Conservation (phyloP, 2,329 filamentous ascomycete genomes). For the Claviceps monticola region DNA sequence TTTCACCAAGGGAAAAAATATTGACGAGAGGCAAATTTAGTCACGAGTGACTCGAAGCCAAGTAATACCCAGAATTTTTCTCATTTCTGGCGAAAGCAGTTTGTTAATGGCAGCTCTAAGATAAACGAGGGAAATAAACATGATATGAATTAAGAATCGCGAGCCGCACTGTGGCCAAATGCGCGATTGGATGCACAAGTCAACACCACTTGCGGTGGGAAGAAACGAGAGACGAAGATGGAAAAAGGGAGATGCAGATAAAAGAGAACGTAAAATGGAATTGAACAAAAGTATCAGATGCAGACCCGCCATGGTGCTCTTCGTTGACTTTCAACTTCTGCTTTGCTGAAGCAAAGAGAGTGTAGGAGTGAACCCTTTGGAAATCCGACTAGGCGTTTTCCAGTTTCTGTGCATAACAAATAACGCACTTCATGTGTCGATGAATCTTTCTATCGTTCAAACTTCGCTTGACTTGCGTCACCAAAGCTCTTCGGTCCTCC, state of each 20-base stretch:
- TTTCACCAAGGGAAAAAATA: no score
- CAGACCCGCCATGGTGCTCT: neutral
- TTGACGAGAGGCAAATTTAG: no score
- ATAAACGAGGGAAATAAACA: neutral
- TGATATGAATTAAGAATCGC: neutral
- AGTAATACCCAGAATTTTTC: no score
- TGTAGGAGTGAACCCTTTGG: no score
- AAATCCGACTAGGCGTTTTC: neutral
- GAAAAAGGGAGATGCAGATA: no score
- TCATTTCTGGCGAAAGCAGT: neutral
- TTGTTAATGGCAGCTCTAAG: neutral
- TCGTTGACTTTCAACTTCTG: neutral
- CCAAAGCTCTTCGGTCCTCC: slow-evolving; percentile 21
- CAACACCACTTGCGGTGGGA: neutral
- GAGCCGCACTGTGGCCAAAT: neutral
- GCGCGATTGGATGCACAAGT: neutral
- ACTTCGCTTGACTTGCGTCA: slow-evolving; percentile 17
- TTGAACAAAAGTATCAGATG: no score
- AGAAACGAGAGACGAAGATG: neutral
- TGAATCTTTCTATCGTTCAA: slow-evolving; percentile 23
- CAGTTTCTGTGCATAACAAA: slow-evolving; percentile 30
- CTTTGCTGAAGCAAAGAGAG: no score
- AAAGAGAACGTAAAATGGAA: neutral
- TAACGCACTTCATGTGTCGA: slow-evolving; percentile 28
- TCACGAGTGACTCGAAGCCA: no score